A percentile compares a stretch with the other conserved stretches of the same genome.
phyloP scores from a whole-genome alignment of 2,329 filamentous ascomycete genomes.

The Fusarium continuum region DNA sequence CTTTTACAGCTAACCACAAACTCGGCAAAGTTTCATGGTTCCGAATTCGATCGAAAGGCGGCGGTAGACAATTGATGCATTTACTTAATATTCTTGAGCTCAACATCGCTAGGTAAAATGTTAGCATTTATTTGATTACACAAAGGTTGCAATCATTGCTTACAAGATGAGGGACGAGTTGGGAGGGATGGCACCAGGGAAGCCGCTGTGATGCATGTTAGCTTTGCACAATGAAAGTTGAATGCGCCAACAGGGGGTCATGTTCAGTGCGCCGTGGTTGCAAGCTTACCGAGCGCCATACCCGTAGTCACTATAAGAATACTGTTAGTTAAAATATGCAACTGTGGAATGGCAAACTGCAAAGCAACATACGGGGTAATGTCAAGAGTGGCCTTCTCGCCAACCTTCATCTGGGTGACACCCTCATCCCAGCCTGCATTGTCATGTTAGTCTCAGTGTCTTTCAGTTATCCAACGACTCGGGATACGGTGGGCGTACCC shows the following conservation, averaged over 20 bases:
- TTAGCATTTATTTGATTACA: too few species aligned
- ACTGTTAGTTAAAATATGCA: conserved; percentile 26
- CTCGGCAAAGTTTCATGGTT: conserved; percentile 3
- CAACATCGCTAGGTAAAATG: conserved; percentile 65
- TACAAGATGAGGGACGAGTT: conserved; percentile 85
- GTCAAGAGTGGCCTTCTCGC: conserved; percentile 86
- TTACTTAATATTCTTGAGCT: conserved; percentile 71
- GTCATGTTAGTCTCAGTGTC: conserved; percentile 12
- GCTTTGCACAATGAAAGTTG: neutral
- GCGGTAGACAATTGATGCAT: neutral
- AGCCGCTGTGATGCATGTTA: conserved; percentile 65
- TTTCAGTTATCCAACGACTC: neutral
- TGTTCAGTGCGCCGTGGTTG: neutral
- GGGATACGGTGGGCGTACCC: conserved; percentile 63
- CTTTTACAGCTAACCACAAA: neutral
- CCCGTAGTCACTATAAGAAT: conserved; percentile 64
- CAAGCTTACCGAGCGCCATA: conserved; percentile 68
- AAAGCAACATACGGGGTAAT: conserved; percentile 64
- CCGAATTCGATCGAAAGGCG: conserved; percentile 10
- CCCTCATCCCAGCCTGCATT: conserved; percentile 82
- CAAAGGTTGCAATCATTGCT: conserved; percentile 48
- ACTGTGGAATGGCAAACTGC: neutral
- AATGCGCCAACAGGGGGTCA: neutral
- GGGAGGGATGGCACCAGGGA: conserved; percentile 79
- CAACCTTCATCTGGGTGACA: conserved; percentile 84